Base-by-base conservation (phyloP, 2,329 filamentous ascomycete species). In the Aspergillus proliferans region DNA sequence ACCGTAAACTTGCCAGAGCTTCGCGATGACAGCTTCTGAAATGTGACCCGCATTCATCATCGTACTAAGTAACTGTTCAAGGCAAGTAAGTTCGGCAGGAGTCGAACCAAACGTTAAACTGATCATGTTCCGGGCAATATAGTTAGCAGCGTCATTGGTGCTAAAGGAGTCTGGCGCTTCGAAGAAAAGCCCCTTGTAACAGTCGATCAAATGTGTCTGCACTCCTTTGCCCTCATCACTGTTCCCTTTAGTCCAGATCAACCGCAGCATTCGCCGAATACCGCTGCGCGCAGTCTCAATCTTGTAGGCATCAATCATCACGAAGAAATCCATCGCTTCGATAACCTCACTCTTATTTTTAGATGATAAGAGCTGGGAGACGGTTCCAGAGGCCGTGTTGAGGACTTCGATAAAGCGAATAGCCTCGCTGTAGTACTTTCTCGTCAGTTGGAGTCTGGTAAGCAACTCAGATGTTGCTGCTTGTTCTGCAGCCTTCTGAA, bases 211-310 rank as follows among this genome's bases (percentile, higher is more conserved):
- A 69, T 98, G 93, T 2, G 87, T 88, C 66, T 98, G 94, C 2
- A 98, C 91, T 48, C 93, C 93, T 72, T 97, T 98, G 61, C 94
- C 93, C 76, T 98, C 94, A 62, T 98, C 93, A 61, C 90, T 97
- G 71, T 97, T 98, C 59, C 93, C 92, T 72, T 98, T 98, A 55
- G 93, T 98, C 93, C 93, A 98, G 68, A 98, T 98, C 18, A 98
- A 78, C 47, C 92, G 85, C 54, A 98, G 78, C 93, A 98, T 98
- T 49, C 90, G 86, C 51, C 92, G 83, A 62, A 98, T 97, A 49
- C 94, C 93, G 36, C 86, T 74, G 68, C 95, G 91, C 64, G 94
- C 90, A 58, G 93, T 88, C 67, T 96, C 88, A 50, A 98, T 86
- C 68, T 94, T 93, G 77, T 97, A 97, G 5, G 91, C 92, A 67